Percentiles rank a stretch among this genome's conserved stretches.
phyloP scores from a whole-genome alignment of 176 grass and related monocot species.

The Phoenix roebelenii region DNA sequence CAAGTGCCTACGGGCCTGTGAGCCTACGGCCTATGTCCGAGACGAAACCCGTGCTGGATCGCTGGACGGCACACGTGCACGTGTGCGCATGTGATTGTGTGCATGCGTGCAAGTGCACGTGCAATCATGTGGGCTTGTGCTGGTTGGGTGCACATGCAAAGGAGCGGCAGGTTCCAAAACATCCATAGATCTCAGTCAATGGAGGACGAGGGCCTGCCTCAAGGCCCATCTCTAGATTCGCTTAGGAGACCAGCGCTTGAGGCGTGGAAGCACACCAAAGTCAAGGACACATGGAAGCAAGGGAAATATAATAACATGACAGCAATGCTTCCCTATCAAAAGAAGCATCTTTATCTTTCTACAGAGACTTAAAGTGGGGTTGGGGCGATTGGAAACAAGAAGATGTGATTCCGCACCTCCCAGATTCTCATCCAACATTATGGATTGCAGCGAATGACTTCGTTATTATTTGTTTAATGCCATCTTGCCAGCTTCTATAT shows the following conservation, averaged over 20 bases:
- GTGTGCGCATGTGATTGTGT: constrained; percentile 7
- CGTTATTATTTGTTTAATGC: no score
- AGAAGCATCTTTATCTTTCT: no score
- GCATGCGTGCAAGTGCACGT: constrained; percentile 27
- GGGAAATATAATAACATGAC: not conserved
- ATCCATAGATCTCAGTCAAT: no score
- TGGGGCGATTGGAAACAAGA: constrained; percentile 5
- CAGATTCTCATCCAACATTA: constrained; percentile 18
- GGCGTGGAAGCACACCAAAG: no score
- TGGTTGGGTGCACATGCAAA: constrained; percentile 14
- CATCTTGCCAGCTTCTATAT: no score
- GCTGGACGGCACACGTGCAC: not conserved
- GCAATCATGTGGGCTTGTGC: constrained; percentile 9
- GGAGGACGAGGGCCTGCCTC: not conserved
- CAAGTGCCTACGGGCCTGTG: not conserved
- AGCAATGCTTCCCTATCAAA: not conserved
- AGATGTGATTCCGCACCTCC: constrained; percentile 13
- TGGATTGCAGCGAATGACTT: constrained; percentile 10
- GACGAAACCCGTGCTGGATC: constrained; percentile 8
- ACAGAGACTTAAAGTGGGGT: no score
- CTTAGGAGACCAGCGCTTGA: not conserved
- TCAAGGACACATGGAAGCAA: not conserved
- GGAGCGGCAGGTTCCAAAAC: not conserved
- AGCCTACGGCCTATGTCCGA: not conserved
- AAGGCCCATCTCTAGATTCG: not conserved